Percentiles rank a stretch among this genome's conserved stretches.
Evolutionary conservation across 305 asterid species (phyloP).

Genomic region (Fraxinus greggii): DNA sequence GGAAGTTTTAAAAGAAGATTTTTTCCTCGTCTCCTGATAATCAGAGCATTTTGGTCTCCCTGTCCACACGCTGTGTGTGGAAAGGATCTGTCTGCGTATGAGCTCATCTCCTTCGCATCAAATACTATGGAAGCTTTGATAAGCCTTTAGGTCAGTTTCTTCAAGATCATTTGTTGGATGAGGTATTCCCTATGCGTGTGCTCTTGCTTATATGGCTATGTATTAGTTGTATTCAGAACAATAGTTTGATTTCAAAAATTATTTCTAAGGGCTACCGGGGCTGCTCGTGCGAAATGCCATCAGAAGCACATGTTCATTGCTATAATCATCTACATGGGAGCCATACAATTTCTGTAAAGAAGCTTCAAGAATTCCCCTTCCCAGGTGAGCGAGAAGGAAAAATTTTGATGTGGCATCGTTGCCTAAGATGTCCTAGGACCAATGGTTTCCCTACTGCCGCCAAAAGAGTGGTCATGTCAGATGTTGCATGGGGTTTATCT

Average conservation of each 20-base stretch:
- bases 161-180: conserved; percentile 65
- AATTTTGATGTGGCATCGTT: conserved; percentile 92
- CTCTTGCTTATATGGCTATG: conserved; percentile 9
- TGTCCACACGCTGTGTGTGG: conserved; percentile 68
- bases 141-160: conserved; percentile 78
- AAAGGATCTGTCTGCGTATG: conserved; percentile 77
- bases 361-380: conserved; percentile 47
- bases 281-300: conserved; percentile 66
- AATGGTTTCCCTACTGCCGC: conserved; percentile 70
- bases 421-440: conserved; percentile 71
- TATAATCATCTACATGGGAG: conserved; percentile 81
- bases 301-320: conserved; percentile 79
- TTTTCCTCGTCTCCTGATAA: conserved; percentile 67
- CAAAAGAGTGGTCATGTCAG: conserved; percentile 70
- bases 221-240: conserved; percentile 16
- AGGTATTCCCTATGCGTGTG: conserved; percentile 35
- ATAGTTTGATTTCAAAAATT: conserved; percentile 16
- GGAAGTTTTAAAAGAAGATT: conserved; percentile 48
- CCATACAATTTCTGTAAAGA: conserved; percentile 68
- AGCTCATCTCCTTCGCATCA: conserved; percentile 73
- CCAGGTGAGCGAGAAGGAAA: conserved; percentile 70
- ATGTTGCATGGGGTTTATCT: conserved; percentile 83
- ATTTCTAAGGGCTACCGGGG: conserved; percentile 53
- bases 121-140: conserved; percentile 70
- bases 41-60: conserved; percentile 78